These are phyloP conservation scores for Metschnikowia continentalis DNA, from an alignment of 805 yeast genomes.

Conservation along the genomic window DNA sequence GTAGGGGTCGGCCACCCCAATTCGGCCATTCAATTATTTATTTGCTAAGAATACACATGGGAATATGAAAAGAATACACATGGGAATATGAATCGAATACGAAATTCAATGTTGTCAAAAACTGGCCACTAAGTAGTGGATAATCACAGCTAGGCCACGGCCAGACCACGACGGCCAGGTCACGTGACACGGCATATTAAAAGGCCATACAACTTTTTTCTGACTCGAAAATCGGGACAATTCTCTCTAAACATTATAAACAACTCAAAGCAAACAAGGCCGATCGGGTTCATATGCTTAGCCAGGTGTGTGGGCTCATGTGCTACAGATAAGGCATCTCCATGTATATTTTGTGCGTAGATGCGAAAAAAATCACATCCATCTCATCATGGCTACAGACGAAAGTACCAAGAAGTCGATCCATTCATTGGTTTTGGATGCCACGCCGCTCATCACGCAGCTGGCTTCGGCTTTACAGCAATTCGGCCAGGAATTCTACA, in stretches of 20 bases:
- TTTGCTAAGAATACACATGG: too few species aligned
- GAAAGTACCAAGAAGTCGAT: constrained; percentile 8
- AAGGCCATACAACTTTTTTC: not conserved
- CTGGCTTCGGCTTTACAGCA: constrained; percentile 68
- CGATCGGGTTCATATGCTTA: too few species aligned
- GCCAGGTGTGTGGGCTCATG: not conserved
- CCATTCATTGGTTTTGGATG: constrained; percentile 53
- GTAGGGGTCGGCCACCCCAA: too few species aligned
- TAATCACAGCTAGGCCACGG: too few species aligned
- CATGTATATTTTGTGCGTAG: not conserved
- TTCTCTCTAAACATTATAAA: too few species aligned
- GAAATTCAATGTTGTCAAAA: too few species aligned
- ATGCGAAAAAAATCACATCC: constrained; percentile 5
- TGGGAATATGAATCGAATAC: too few species aligned
- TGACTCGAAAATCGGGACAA: not conserved
- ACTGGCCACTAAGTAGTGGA: too few species aligned
- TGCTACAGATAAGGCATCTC: constrained; percentile 3
- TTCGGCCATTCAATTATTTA: too few species aligned
- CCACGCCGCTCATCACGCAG: constrained; percentile 90
- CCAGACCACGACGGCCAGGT: not conserved
- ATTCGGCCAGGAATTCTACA: constrained; percentile 67
- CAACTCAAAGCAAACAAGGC: too few species aligned
- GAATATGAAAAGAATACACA: too few species aligned
- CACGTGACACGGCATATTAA: not conserved
- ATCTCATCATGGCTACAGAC: not conserved